Evolutionary conservation across 192 early-diverging fungal genomes (phyloP).

Genomic region (Umbelopsis sp.): DNA sequence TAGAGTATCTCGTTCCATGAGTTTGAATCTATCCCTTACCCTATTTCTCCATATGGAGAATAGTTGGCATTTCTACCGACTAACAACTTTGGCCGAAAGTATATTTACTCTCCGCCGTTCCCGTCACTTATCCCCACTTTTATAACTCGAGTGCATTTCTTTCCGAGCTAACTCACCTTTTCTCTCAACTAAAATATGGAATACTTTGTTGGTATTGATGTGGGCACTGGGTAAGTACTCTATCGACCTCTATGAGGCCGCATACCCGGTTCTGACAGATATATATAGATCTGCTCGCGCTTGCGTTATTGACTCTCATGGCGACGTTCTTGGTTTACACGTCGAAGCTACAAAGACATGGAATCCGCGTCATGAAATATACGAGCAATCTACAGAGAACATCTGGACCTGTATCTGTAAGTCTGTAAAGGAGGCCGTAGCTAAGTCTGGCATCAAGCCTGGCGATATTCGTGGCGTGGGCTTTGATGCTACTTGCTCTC

Average conservation of each 20-base stretch:
- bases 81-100: conserved; percentile 6
- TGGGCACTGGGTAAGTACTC: conserved; percentile 51
- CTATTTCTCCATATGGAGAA: conserved; percentile 9
- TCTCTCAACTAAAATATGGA: background rate
- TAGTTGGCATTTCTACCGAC: background rate
- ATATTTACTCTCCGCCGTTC: background rate
- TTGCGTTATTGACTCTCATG: conserved; percentile 54
- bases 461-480: conserved; percentile 63
- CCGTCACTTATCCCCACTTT: background rate
- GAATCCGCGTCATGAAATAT: conserved; percentile 53
- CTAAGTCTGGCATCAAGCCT: conserved; percentile 31
- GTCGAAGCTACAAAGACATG: conserved; percentile 49
- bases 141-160: background rate
- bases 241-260: background rate
- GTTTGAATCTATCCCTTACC: background rate
- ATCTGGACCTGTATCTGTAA: conserved; percentile 65
- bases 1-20: background rate
- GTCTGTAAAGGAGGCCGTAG: conserved; percentile 46
- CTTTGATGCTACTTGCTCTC: conserved; percentile 79
- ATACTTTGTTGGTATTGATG: conserved; percentile 62
- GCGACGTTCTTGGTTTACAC: conserved; percentile 50
- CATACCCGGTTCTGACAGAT: background rate
- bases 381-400: conserved; percentile 68
- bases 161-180: background rate
- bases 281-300: conserved; percentile 46